These are phyloP conservation scores for Medicago truncatula DNA, from an alignment of 306 rosid genomes.

Conservation along the genomic window MtrunA17r5.0-ANR NC_053049.1:44371501-44372000, in stretches of 20 bases:
- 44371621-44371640: no score
- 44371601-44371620: no score
- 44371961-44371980: not conserved
- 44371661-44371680: not conserved
- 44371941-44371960: not conserved
- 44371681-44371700: not conserved
- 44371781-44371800: no score
- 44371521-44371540: no score
- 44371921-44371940: slow-evolving; percentile 22
- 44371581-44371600: no score
- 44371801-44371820: not conserved
- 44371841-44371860: not conserved
- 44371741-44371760: not conserved
- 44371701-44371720: not conserved
- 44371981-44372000: not conserved
- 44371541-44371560: no score
- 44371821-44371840: not conserved
- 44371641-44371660: no score
- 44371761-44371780: not conserved
- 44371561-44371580: no score
- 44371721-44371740: not conserved
- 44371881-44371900: not conserved
- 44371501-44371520: no score
- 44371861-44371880: not conserved
- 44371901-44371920: not conserved